A percentile compares a stretch with the other conserved stretches of the same genome.
Conservation (phyloP, 352 stramenopile genomes). For the Paralagenidium karlingii region DNA sequence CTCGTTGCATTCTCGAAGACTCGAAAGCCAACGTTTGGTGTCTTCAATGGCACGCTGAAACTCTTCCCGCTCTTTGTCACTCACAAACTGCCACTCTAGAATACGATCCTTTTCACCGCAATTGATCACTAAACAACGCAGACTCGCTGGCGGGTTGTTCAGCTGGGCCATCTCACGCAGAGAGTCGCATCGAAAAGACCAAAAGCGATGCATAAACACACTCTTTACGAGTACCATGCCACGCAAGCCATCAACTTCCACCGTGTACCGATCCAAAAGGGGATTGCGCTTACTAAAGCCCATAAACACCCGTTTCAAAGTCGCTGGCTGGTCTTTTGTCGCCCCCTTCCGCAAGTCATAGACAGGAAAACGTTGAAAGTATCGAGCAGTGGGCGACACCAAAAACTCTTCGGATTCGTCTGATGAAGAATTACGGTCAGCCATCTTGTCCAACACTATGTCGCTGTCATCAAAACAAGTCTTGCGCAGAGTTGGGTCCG, state of each 20-base stretch:
- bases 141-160: slow-evolving; percentile 12
- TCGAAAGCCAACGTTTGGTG: too few relatives aligned
- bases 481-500: not conserved
- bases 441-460: slow-evolving; percentile 64
- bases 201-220: slow-evolving; percentile 74
- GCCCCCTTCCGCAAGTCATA: slow-evolving; percentile 2
- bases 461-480: slow-evolving; percentile 63
- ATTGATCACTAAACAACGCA: slow-evolving; percentile 33
- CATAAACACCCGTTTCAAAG: slow-evolving; percentile 11
- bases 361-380: slow-evolving; percentile 4
- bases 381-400: too few relatives aligned
- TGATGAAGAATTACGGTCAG: slow-evolving; percentile 16
- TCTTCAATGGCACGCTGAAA: slow-evolving; percentile 52
- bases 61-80: slow-evolving; percentile 44
- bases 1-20: too few relatives aligned
- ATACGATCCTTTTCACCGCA: slow-evolving; percentile 40
- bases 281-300: slow-evolving; percentile 59
- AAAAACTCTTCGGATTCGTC: slow-evolving; percentile 14
- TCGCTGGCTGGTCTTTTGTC: slow-evolving; percentile 3
- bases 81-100: slow-evolving; percentile 63
- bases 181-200: slow-evolving; percentile 61
- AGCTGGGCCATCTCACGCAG: slow-evolving; percentile 21
- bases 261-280: slow-evolving; percentile 59
- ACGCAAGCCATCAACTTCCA: slow-evolving; percentile 62
- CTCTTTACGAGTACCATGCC: slow-evolving; percentile 64